Evolutionary conservation across 306 rosid species (phyloP).

Genomic region (Corylus heterophylla): DNA sequence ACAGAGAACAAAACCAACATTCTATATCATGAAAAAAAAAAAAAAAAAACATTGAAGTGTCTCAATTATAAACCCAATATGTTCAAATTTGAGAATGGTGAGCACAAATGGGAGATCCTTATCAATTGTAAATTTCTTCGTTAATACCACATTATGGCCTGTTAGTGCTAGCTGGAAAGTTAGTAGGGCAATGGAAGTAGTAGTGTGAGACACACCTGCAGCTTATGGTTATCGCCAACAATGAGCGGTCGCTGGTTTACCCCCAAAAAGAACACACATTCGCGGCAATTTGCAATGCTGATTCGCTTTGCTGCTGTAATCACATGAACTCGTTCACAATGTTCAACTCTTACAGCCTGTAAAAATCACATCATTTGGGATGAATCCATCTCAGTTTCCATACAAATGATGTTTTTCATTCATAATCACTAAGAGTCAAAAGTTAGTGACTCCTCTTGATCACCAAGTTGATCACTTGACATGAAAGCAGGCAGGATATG

Average conservation of each 20-base stretch:
- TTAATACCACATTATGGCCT: not conserved
- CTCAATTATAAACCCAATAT: not conserved
- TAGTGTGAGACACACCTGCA: slow-evolving; percentile 61
- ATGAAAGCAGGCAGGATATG: not conserved
- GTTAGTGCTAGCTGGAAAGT: slow-evolving; percentile 11
- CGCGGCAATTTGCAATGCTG: slow-evolving; percentile 97
- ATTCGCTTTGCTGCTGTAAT: slow-evolving; percentile 83
- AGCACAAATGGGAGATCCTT: not conserved
- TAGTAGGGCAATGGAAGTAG: not conserved
- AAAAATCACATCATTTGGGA: slow-evolving; percentile 22
- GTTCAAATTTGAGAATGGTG: not conserved
- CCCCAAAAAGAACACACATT: slow-evolving; percentile 87
- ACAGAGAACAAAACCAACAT: slow-evolving; percentile 9
- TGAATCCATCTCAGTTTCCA: slow-evolving; percentile 7
- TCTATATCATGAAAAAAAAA: not conserved
- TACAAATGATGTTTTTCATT: not conserved
- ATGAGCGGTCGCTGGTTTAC: slow-evolving; percentile 92
- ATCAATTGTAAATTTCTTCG: not conserved
- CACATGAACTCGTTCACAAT: slow-evolving; percentile 98
- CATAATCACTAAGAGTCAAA: not conserved
- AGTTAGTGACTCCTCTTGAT: not conserved
- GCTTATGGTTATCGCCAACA: slow-evolving; percentile 90
- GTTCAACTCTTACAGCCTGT: slow-evolving; percentile 97
- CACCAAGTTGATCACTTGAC: slow-evolving; percentile 5
- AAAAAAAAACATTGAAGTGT: no score